Conservation (phyloP, 139 green algal species). For the Coelastrella sp. region DNA sequence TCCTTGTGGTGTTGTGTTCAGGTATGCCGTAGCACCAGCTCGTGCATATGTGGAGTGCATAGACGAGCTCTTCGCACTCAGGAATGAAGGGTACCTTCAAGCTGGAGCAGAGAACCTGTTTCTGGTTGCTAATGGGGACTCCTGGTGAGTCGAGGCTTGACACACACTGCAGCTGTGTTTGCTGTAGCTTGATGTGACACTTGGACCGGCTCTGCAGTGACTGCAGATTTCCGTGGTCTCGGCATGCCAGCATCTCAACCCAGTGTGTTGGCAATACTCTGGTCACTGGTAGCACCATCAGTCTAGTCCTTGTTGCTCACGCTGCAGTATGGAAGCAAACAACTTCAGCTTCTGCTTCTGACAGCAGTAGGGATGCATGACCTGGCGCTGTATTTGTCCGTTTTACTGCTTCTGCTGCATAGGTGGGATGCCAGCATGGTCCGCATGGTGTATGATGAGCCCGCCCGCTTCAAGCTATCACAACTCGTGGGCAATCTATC, state of each 20-base stretch:
- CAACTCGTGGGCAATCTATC: constrained; percentile 83
- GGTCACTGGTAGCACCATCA: no score
- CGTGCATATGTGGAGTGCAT: constrained; percentile 68
- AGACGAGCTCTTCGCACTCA: constrained; percentile 50
- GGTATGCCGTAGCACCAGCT: constrained; percentile 66
- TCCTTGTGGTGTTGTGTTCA: not conserved
- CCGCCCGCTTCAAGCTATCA: constrained; percentile 76
- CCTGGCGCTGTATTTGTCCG: not conserved
- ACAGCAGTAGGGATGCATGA: not conserved
- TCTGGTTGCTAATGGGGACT: constrained; percentile 38
- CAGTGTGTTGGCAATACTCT: no score
- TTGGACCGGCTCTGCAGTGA: not conserved
- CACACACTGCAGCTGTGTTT: not conserved
- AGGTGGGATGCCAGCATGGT: constrained; percentile 63
- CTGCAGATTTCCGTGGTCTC: no score
- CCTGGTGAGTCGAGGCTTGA: constrained; percentile 46
- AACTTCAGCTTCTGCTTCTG: not conserved
- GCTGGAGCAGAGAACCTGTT: constrained; percentile 46
- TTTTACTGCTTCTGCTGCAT: constrained; percentile 9
- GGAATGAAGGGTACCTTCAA: constrained; percentile 3
- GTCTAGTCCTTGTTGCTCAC: no score
- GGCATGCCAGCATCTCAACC: no score
- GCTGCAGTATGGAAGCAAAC: no score
- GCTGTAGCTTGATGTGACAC: not conserved
- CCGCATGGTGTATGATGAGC: constrained; percentile 80